These are phyloP conservation scores for Penicillium subrubescens DNA, from an alignment of 495 filamentous ascomycete genomes.

Conservation along the genomic window DNA sequence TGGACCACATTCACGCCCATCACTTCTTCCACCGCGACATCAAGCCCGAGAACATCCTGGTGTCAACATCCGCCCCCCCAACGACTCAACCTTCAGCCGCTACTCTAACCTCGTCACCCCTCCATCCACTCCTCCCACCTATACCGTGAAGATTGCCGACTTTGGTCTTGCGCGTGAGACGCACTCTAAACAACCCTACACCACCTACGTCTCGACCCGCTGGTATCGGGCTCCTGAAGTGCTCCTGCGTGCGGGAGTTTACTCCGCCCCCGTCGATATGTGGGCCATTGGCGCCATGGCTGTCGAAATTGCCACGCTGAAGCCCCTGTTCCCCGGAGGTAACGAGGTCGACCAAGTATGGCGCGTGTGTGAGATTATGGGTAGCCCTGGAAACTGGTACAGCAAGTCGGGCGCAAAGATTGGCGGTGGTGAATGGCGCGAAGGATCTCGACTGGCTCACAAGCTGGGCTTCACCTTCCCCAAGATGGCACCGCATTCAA, in stretches of 20 bases:
- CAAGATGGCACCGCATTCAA: slow-evolving; percentile 97
- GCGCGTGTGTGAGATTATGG: slow-evolving; percentile 99
- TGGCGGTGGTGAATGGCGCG: slow-evolving; percentile 97
- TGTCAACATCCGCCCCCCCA: slow-evolving; percentile 82
- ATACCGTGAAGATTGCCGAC: slow-evolving; percentile 98
- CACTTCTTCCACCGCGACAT: slow-evolving; percentile 99
- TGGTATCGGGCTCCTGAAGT: slow-evolving; percentile 99
- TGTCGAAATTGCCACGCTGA: slow-evolving; percentile 95
- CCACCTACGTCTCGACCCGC: slow-evolving; percentile 96
- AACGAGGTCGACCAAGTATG: slow-evolving; percentile 99
- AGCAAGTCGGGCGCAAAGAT: slow-evolving; percentile 84
- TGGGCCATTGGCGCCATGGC: slow-evolving; percentile 99
- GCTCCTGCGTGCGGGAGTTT: slow-evolving; percentile 90
- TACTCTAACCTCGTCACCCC: slow-evolving; percentile 94
- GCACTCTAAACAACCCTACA: slow-evolving; percentile 93
- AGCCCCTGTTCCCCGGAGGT: slow-evolving; percentile 94
- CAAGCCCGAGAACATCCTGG: slow-evolving; percentile 98
- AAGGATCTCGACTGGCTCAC: slow-evolving; percentile 87
- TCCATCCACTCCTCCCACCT: slow-evolving; percentile 87
- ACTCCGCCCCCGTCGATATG: slow-evolving; percentile 97
- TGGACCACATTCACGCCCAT: slow-evolving; percentile 96
- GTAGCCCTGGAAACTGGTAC: slow-evolving; percentile 97
- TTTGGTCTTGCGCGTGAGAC: slow-evolving; percentile 98
- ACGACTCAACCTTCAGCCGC: slow-evolving; percentile 83
- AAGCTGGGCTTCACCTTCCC: slow-evolving; percentile 99